Base-by-base conservation (phyloP, 2,329 filamentous ascomycete genomes). In the Xylariaceae sp. region DNA sequence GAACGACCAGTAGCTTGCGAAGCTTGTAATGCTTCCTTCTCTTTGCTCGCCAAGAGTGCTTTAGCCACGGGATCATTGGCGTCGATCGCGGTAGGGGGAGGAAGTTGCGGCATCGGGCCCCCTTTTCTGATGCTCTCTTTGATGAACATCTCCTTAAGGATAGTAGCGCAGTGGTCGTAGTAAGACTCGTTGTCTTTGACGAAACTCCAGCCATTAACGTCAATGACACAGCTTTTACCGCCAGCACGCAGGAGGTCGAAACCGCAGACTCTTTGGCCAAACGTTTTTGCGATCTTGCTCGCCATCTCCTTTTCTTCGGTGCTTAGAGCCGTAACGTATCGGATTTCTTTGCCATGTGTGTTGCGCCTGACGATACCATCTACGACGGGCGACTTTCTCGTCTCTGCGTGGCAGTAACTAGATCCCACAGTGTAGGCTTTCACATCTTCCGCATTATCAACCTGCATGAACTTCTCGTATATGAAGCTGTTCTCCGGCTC, bases 101-200 rank as follows among this genome's bases (percentile, higher is more conserved):
- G 79, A 48, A 76, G 73, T 67, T 84, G 75, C 66, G 82, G 74
- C 70, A 78, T 77, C 79, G 88, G 74, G 81, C 89, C 73, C 35
- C 81, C 79, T 66, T 81, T 82, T 44, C 84, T 82, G 55, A 85
- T 75, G 69, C 87, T 90, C 73, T 97, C 93, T 64, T 85, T 85
- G 64, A 95, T 80, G 66, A 99, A 97, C 71, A 95, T 90, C 5
- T 94, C 88, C 70, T 87, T 90, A 55, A 99, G 78, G 53, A 97
- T 96, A 61, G 80, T 87, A 18, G 94, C 86, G 67, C 88, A 94
- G 69, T 91, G 90, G 69, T 97, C 90, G 73, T 99, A 99, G 74
- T 99, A 99, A 61, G 96, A 92, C 63, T 97, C 93, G 69, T 99
- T 99, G 73, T 99, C 95, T 73, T 99, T 99, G 73, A 99, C 94